phyloP scores from a whole-genome alignment of 768 basidiomycete species.

The Rhodotorula babjevae region DNA sequence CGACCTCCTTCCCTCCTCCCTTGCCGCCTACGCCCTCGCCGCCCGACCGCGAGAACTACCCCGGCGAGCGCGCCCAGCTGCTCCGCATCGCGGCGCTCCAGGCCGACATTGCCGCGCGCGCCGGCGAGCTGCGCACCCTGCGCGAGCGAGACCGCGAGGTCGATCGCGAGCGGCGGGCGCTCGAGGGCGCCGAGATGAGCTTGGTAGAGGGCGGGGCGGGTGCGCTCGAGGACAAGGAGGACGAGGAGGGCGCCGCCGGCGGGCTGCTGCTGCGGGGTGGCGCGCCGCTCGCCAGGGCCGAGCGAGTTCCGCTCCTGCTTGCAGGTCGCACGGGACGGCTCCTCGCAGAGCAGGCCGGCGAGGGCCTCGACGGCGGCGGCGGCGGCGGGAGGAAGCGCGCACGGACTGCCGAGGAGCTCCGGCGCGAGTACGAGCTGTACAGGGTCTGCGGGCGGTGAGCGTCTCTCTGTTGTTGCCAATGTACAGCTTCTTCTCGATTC shows the following conservation, averaged over 20 bases:
- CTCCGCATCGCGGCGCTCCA: conserved; percentile 23
- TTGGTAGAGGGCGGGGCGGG: neutral
- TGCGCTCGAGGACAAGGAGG: neutral
- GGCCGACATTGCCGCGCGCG: conserved; percentile 8
- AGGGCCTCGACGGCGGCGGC: neutral
- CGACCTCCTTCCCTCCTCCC: no score
- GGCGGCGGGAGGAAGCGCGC: neutral
- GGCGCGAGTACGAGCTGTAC: conserved; percentile 3
- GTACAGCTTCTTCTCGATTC: no score
- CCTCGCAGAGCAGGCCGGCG: neutral
- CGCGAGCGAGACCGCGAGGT: conserved; percentile 4
- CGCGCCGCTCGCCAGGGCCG: neutral
- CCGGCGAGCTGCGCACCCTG: conserved; percentile 8
- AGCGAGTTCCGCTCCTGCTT: neutral
- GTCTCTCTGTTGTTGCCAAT: neutral
- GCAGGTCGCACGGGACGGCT: neutral
- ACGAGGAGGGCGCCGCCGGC: neutral
- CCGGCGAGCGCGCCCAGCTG: conserved; percentile 26
- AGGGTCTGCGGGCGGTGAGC: conserved; percentile 10
- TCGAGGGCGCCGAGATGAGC: no score
- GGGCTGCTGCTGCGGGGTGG: neutral
- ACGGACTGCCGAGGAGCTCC: neutral
- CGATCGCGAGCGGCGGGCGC: neutral
- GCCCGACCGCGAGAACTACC: conserved; percentile 19
- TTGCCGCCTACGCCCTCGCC: neutral